Evolutionary conservation across 2,329 filamentous ascomycete genomes (phyloP), one percentile per base, ranked within the genome.

Genomic region (Pyrenophora graminea): DNA sequence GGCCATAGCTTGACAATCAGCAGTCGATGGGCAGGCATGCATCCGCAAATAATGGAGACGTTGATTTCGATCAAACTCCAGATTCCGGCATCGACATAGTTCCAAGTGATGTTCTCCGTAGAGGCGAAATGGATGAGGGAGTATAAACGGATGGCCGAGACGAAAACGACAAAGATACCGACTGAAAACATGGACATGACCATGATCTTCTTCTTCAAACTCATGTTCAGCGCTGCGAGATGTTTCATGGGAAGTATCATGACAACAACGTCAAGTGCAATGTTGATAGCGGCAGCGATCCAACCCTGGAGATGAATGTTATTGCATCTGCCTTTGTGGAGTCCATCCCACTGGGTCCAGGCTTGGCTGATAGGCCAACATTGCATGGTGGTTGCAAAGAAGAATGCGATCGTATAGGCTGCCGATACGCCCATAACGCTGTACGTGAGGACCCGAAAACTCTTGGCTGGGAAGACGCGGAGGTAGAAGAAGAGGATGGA

Each of bases 341-440:
- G 56, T 25, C 56, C 53, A 40, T 64, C 66, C 70, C 63, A 69
- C 41, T 67, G 62, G 1, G 49, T 61, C 81, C 81, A 84, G 64
- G 80, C 81, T 46, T 72, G 73, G 3, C 67, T 67, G 9, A 81
- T 69, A 2, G 81, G 81, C 12, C 59, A 64, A 60, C 81, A 83
- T 63, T 82, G 79, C 42, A 82, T 74, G 4, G 77, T 68, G 34
- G 79, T 68, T 25, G 80, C 69, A 53, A 81, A 75, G 59, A 78
- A 77, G 56, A 80, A 82, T 9, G 77, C 68, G 4, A 77, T 38
- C 2, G 54, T 63, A 45, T 70, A 72, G 6, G 55, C 60, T 1
- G 60, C 56, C 10, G 48, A 62, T 10, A 71, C n/a, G 6, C 49
- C 66, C 53, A 71, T 66, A 21, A 67, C 51, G 9, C 38, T 50